These are phyloP conservation scores for Neopestalotiopsis sp. DNA, from an alignment of 2,329 filamentous ascomycete genomes.

Conservation along the genomic window DNA sequence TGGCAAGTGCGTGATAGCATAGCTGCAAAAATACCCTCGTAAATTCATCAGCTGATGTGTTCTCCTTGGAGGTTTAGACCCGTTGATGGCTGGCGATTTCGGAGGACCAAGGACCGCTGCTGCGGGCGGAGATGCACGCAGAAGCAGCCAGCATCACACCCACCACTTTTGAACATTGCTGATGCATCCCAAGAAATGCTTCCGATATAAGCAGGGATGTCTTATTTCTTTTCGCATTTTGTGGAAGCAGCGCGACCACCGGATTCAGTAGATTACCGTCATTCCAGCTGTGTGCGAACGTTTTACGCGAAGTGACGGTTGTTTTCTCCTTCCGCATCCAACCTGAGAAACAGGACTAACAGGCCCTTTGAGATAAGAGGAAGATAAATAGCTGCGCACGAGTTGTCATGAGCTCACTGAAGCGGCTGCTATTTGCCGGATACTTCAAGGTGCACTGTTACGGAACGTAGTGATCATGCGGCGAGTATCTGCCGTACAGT, in stretches of 20 bases:
- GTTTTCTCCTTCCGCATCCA: conserved; percentile 9
- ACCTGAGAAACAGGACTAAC: not conserved
- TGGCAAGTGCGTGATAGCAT: not conserved
- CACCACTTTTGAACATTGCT: conserved; percentile 5
- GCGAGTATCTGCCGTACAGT: not conserved
- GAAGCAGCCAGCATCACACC: conserved; percentile 3
- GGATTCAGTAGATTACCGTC: not conserved
- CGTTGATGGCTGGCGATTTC: conserved; percentile 3
- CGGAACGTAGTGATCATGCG: not conserved
- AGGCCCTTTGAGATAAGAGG: not conserved
- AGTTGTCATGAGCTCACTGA: not conserved
- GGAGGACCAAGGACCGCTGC: not conserved
- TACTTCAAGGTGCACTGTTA: not conserved
- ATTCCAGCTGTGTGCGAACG: conserved; percentile 3
- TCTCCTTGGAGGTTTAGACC: not conserved
- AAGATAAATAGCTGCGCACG: not conserved
- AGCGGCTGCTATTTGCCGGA: not conserved
- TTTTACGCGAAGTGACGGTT: conserved; percentile 10
- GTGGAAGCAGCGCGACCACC: conserved; percentile 4
- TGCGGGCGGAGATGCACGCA: not conserved
- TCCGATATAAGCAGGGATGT: conserved; percentile 4
- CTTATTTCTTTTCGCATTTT: not conserved
- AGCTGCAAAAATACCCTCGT: not conserved
- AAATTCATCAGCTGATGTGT: not conserved
- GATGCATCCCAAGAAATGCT: not conserved